Conservation (phyloP, 1,284 basidiomycete species). For the Pseudozyma pruni region DNA sequence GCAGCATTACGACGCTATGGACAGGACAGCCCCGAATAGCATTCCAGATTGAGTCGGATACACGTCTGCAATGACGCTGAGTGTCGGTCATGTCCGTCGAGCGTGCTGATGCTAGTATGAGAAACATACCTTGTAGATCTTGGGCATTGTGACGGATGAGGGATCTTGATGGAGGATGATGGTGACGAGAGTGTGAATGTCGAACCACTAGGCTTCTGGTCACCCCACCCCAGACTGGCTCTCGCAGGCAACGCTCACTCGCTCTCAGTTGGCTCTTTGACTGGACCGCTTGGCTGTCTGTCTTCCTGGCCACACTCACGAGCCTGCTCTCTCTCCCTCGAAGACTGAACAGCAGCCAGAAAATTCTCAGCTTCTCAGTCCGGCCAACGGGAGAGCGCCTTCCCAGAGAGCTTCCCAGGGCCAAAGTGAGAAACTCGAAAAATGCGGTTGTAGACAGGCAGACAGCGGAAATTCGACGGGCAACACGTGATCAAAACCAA, state of each 20-base stretch:
- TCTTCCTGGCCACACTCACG: constrained; percentile 2
- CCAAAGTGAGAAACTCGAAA: too few relatives aligned
- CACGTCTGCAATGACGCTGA: constrained; percentile 15
- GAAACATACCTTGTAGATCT: constrained; percentile 64
- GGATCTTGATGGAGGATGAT: constrained; percentile 53
- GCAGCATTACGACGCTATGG: constrained; percentile 19
- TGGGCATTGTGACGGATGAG: constrained; percentile 58
- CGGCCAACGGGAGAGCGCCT: background rate
- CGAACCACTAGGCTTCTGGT: constrained; percentile 17
- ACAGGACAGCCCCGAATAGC: background rate
- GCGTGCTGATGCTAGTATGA: background rate
- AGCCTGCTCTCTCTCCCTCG: background rate
- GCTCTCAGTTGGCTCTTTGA: too few relatives aligned
- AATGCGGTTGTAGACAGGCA: constrained; percentile 11
- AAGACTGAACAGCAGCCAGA: too few relatives aligned
- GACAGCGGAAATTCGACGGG: background rate
- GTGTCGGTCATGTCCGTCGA: constrained; percentile 6
- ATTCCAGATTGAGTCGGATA: background rate
- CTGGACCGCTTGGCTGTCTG: too few relatives aligned
- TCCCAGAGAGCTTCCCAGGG: too few relatives aligned
- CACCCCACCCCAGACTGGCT: constrained; percentile 12
- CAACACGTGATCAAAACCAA: constrained; percentile 7
- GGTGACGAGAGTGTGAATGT: constrained; percentile 43
- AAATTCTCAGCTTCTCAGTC: constrained; percentile 1
- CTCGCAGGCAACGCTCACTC: background rate